Evolutionary conservation across 805 yeast species (phyloP).

Genomic region (Kodamaea nitidulidarum): DNA sequence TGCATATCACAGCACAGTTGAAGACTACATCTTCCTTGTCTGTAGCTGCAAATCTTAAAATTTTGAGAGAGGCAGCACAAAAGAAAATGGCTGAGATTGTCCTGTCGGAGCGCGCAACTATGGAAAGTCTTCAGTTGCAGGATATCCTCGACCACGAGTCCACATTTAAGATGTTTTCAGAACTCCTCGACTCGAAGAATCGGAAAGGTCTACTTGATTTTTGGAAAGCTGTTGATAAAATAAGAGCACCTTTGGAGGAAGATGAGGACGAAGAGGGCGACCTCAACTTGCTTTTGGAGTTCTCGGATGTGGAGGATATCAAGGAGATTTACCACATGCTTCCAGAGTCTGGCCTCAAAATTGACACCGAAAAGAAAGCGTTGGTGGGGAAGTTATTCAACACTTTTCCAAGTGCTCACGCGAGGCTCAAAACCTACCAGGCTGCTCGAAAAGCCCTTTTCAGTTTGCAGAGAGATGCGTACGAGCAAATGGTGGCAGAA

Average conservation of each 20-base stretch:
- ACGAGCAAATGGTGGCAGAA: constrained; percentile 42
- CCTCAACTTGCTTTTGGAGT: constrained; percentile 37
- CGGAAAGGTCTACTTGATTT: constrained; percentile 45
- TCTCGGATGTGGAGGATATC: constrained; percentile 52
- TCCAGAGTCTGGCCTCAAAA: neutral
- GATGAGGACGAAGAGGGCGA: constrained; percentile 28
- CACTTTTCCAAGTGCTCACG: constrained; percentile 1
- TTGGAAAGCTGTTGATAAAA: constrained; percentile 63
- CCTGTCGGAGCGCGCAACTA: constrained; percentile 1
- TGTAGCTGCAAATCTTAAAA: constrained; percentile 9
- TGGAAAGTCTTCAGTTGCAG: constrained; percentile 25
- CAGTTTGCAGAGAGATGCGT: constrained; percentile 52
- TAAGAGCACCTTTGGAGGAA: constrained; percentile 71
- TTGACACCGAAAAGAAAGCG: constrained; percentile 8
- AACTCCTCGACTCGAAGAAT: constrained; percentile 16
- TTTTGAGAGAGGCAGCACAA: constrained; percentile 3
- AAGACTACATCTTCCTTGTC: constrained; percentile 5
- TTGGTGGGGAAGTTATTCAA: constrained; percentile 7
- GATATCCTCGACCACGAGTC: constrained; percentile 48
- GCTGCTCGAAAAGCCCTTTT: constrained; percentile 60
- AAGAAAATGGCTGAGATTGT: constrained; percentile 1
- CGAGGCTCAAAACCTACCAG: constrained; percentile 30
- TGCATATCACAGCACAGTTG: constrained; percentile 8
- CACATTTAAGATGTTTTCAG: constrained; percentile 29
- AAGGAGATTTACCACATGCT: constrained; percentile 43